phyloP scores from a whole-genome alignment of 2,329 filamentous ascomycete species.

The Calycina herbarum region DNA sequence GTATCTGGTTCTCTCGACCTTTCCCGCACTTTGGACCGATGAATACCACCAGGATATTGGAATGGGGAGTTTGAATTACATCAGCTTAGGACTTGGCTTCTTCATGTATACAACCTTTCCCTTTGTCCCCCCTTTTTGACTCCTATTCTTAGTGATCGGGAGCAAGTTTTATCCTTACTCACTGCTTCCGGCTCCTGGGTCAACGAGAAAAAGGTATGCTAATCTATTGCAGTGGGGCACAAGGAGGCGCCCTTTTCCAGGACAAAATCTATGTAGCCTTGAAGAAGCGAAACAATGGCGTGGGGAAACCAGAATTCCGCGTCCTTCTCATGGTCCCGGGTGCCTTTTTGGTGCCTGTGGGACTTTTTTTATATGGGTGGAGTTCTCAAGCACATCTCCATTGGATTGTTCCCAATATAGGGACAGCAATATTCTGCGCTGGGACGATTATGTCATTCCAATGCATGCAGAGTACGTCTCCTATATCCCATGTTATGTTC shows the following conservation, averaged over 20 bases:
- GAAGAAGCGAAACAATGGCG: slow-evolving; percentile 26
- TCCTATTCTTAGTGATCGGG: too few species aligned
- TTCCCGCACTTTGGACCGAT: slow-evolving; percentile 55
- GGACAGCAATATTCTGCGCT: slow-evolving; percentile 49
- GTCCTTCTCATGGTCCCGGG: slow-evolving; percentile 57
- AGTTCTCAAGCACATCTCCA: slow-evolving; percentile 48
- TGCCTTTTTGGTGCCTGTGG: slow-evolving; percentile 53
- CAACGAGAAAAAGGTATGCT: too few species aligned
- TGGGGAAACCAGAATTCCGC: slow-evolving; percentile 55
- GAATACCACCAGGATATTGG: slow-evolving; percentile 55
- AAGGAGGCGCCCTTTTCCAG: slow-evolving; percentile 30
- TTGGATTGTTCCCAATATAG: slow-evolving; percentile 58
- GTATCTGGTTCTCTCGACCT: slow-evolving; percentile 57
- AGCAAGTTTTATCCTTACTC: too few species aligned
- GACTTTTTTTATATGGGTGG: slow-evolving; percentile 59
- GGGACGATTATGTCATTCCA: slow-evolving; percentile 40
- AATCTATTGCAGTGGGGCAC: slow-evolving; percentile 28
- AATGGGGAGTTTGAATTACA: slow-evolving; percentile 56
- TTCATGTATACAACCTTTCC: slow-evolving; percentile 25
- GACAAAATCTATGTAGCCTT: slow-evolving; percentile 27
- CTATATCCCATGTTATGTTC: slow-evolving; percentile 49
- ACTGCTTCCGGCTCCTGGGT: too few species aligned
- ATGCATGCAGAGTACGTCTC: slow-evolving; percentile 35
- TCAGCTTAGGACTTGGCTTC: slow-evolving; percentile 48
- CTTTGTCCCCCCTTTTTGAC: too few species aligned